Base-by-base conservation (phyloP, 169 alveolate genomes). In the Babesia ovis region DNA sequence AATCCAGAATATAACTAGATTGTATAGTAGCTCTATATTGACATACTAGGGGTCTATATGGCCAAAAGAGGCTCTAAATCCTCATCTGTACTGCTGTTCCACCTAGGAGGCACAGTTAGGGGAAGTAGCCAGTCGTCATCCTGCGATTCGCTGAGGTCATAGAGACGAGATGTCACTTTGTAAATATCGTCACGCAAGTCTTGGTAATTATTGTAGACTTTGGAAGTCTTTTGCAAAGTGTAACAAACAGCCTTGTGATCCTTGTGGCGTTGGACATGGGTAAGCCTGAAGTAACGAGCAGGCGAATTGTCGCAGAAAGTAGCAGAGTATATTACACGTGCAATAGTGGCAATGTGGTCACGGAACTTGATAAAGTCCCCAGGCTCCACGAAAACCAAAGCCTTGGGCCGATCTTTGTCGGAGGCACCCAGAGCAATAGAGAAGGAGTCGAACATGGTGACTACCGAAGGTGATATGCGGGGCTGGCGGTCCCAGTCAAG, bases 311-410 rank as follows among this genome's bases (percentile, higher is more conserved):
- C 62, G 56, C 80, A 68, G 69, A 88, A 88, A 9, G 93, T 80
- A 12, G 93, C 85, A 5, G 87, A 72, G 62, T 84, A 88, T 12
- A 88, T 83, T 41, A 75, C 93, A 45, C 83, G 83, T 22, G 85
- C 62, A n/a, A 88, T 77, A 31, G 90, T 88, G n/a, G 81, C 61
- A n/a, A 88, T 73, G 51, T 88, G 93, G 77, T 88, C 93, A 46
- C 90, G 31, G 66, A 88, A 83, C 56, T 88, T 88, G 56, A 87
- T 76, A 20, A 82, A 77, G 48, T 88, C 90, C 14, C 56, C 80
- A 1, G 90, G 87, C 46, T 76, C 86, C 4, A 81, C 64, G 18
- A 81, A 69, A 0, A 81, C 39, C 12, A 81, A 4, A 5, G 77
- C 54, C 29, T 85, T 23, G n/a, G 61, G 42, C 29, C 59, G 48